Evolutionary conservation across 495 filamentous ascomycete species (phyloP).

Genomic region (Acidiella bohemica): DNA sequence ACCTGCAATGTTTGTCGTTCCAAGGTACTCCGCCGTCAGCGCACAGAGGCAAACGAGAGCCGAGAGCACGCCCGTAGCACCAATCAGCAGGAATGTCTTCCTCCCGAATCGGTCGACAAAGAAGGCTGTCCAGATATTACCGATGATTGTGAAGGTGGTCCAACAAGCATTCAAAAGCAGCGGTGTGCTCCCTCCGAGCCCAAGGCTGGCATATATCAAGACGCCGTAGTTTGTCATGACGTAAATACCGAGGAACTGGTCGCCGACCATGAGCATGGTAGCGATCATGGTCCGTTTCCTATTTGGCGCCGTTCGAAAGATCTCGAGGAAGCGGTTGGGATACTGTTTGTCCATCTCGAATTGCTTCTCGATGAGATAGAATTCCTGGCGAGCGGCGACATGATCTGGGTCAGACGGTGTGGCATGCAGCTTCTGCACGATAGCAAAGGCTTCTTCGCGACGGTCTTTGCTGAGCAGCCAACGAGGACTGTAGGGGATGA

Average conservation of each 20-base stretch:
- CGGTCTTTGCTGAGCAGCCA: conserved; percentile 34
- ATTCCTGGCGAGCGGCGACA: conserved; percentile 4
- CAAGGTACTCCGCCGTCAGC: conserved; percentile 32
- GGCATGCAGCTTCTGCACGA: conserved; percentile 8
- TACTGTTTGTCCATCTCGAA: conserved; percentile 14
- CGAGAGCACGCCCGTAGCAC: conserved; percentile 29
- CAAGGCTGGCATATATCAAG: conserved; percentile 36
- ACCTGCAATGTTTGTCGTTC: conserved; percentile 34
- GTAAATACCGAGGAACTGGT: conserved; percentile 30
- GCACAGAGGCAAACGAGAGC: conserved; percentile 33
- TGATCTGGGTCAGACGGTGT: conserved; percentile 3
- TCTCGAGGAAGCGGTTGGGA: conserved; percentile 21
- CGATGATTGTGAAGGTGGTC: conserved; percentile 36
- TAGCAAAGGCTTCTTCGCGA: conserved; percentile 8
- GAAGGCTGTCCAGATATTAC: conserved; percentile 36
- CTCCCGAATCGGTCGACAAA: conserved; percentile 36
- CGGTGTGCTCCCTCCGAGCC: conserved; percentile 33
- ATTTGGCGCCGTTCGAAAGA: conserved; percentile 33
- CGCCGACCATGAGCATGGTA: conserved; percentile 17
- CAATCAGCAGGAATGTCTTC: conserved; percentile 35
- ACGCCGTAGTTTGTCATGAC: conserved; percentile 38
- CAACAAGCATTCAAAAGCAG: conserved; percentile 37
- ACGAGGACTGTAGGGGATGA: conserved; percentile 34
- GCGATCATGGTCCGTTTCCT: conserved; percentile 29
- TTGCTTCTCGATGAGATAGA: conserved; percentile 17